Conservation (phyloP, 331 rosid genomes). For the Malus hybrid region DNA sequence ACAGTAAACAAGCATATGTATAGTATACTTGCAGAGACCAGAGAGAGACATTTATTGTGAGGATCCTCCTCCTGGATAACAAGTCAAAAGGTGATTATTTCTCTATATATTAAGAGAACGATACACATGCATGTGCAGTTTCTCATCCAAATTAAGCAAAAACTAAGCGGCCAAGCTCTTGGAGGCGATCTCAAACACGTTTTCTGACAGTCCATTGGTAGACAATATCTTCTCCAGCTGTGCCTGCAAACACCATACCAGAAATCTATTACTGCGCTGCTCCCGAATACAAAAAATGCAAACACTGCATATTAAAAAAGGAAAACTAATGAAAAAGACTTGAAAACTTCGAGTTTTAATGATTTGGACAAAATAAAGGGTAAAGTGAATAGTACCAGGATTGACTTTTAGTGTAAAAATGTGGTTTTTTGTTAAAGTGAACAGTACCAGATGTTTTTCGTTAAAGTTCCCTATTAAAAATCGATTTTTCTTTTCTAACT, state of each 20-base stretch:
- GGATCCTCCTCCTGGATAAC: neutral
- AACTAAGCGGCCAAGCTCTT: slow-evolving; percentile 79
- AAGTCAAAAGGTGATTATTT: neutral
- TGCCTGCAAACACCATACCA: slow-evolving; percentile 52
- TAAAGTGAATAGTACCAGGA: no score
- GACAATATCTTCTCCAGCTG: slow-evolving; percentile 89
- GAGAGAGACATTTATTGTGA: neutral
- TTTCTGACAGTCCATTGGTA: slow-evolving; percentile 78
- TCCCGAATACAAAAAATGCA: neutral
- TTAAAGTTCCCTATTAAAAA: no score
- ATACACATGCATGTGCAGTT: neutral
- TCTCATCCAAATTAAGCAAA: neutral
- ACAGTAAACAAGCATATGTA: neutral
- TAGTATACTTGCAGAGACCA: neutral
- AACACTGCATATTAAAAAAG: neutral
- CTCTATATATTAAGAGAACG: neutral
- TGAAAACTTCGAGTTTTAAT: no score
- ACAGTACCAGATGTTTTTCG: no score
- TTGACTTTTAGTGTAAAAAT: no score
- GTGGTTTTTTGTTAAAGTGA: no score
- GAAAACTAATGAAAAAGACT: no score
- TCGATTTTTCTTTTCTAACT: neutral
- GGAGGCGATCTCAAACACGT: slow-evolving; percentile 92
- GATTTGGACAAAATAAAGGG: no score
- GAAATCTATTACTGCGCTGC: neutral